Percentiles rank a stretch among this genome's conserved stretches.
phyloP scores from a whole-genome alignment of 495 filamentous ascomycete genomes.

The Podospora comata region DNA sequence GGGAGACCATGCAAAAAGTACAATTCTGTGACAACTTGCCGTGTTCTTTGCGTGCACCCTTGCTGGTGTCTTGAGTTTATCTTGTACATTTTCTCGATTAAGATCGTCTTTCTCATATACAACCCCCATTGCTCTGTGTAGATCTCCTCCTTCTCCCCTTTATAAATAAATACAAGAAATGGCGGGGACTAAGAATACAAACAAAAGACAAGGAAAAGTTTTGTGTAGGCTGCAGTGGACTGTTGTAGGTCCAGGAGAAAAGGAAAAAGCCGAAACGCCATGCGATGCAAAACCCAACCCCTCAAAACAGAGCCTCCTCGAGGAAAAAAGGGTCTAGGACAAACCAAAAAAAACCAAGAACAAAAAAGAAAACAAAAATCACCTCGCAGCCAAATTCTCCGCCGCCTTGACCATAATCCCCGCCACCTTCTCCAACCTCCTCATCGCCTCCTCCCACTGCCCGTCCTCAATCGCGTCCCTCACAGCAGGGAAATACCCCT shows the following conservation, averaged over 20 bases:
- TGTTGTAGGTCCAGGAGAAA: background rate
- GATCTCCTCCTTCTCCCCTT: background rate
- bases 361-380: background rate
- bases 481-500: constrained; percentile 79
- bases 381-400: constrained; percentile 16
- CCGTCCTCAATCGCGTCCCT: constrained; percentile 71
- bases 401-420: constrained; percentile 63
- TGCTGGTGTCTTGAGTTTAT: background rate
- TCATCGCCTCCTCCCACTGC: constrained; percentile 68
- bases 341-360: background rate
- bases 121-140: background rate
- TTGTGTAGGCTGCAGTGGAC: background rate
- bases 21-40: too few species aligned
- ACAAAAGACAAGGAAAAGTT: background rate
- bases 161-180: background rate
- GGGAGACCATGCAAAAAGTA: too few species aligned
- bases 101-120: background rate
- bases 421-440: constrained; percentile 70
- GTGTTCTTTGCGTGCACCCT: too few species aligned
- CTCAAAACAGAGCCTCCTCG: background rate
- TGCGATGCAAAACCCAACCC: background rate
- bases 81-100: background rate
- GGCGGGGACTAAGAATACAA: background rate
- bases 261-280: background rate
- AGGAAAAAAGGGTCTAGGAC: background rate